Evolutionary conservation across 345 rosid genomes (phyloP).

Genomic region (Jatropha curcas): DNA sequence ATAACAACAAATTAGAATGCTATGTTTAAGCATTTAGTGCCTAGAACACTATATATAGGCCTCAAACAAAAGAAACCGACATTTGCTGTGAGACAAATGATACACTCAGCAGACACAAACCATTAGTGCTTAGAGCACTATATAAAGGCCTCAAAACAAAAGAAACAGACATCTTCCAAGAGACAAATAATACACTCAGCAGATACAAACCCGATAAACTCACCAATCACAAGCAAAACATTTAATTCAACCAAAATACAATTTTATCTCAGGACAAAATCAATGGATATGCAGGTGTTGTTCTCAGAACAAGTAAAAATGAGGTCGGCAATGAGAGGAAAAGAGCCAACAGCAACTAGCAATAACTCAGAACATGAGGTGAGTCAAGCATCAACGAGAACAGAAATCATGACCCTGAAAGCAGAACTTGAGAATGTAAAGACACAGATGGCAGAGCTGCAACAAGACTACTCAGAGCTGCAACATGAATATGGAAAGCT

Average conservation of each 20-base stretch:
- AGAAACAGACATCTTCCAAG: background rate
- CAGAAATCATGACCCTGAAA: slow-evolving; percentile 52
- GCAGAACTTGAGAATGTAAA: slow-evolving; percentile 61
- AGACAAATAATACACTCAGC: no score
- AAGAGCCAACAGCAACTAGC: slow-evolving; percentile 39
- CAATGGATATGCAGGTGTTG: slow-evolving; percentile 49
- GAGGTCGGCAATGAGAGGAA: slow-evolving; percentile 62
- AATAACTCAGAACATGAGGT: slow-evolving; percentile 48
- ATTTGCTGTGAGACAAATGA: background rate
- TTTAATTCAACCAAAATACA: slow-evolving; percentile 3
- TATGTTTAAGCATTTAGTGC: background rate
- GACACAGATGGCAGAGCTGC: slow-evolving; percentile 59
- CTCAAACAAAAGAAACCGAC: background rate
- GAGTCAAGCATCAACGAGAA: slow-evolving; percentile 38
- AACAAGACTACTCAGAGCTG: slow-evolving; percentile 62
- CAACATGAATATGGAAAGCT: slow-evolving; percentile 59
- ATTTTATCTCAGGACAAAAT: slow-evolving; percentile 12
- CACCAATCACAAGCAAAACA: background rate
- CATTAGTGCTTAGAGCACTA: background rate
- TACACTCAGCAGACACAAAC: no score
- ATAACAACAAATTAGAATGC: background rate
- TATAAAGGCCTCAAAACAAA: background rate
- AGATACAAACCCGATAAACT: background rate
- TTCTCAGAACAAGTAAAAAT: slow-evolving; percentile 84
- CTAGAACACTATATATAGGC: background rate